Base-by-base conservation (phyloP, 2,329 filamentous ascomycete species). In the Trichoderma gracile region DNA sequence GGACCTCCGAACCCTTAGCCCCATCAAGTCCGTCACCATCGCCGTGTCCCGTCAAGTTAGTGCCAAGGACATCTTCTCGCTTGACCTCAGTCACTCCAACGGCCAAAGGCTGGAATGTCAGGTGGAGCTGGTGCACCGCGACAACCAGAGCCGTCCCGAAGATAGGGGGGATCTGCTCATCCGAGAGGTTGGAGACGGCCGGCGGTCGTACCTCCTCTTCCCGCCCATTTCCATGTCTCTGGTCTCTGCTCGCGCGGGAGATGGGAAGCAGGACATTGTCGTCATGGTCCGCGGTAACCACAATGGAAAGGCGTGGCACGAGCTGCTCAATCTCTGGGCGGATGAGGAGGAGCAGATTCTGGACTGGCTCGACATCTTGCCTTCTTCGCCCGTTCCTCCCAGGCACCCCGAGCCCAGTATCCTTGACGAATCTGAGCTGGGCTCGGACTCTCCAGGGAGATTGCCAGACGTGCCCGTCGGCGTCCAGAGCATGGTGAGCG, bases 41-140 rank as follows among this genome's bases (percentile, higher is more conserved):
- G 89, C 97, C 72, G 82, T 86, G n/a, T 84, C 80, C 45, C 87
- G 92, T 63, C 92, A 93, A 72, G 96, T 99, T 47, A 89, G 87
- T 68, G 93, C 94, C 52, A 89, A 96, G 71, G 95, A 99, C 75
- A 87, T 90, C 69, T 99, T 99, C 74, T 89, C 90, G 64, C 82
- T 99, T 70, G 89, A 93, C 66, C 78, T 99, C 15, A 83, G 85
- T 57, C 95, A 99, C 75, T 96, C 94, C 1, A 97, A 86, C 71
- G 93, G 94, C 2, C 94, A 98, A 74, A 84, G 93, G 66, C 83
- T 99, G 50, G 92, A 92, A 71, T 97, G 95, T 73, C 90, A 91
- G 70, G 86, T 97, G 17, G 95, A 99, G 74, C 75, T 99, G 33
- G 83, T 98, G 15, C 85, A 94, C 68, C 87, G 95, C 72, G 94